A percentile compares a stretch with the other conserved stretches of the same genome.
Evolutionary conservation across 441 rosid genomes (phyloP).

Genomic region (Raphanus hybrid): DNA sequence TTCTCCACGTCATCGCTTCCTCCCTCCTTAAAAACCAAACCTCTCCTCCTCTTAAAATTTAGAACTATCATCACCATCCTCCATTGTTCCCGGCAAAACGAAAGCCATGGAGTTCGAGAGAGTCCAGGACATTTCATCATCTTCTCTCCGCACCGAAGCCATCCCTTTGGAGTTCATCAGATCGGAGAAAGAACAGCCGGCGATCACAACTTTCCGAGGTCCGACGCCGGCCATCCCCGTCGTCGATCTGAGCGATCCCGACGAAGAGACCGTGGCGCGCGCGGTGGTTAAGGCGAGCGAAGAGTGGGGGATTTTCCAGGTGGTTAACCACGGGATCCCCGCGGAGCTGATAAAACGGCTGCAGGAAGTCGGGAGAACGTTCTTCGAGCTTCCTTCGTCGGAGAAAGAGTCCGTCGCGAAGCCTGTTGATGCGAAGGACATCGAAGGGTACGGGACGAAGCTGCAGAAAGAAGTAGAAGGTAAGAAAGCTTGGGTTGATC

Average conservation of each 20-base stretch:
- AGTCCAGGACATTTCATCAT: slow-evolving; percentile 55
- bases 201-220: slow-evolving; percentile 54
- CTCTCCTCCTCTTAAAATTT: background rate
- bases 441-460: slow-evolving; percentile 76
- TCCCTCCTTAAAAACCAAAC: slow-evolving; percentile 25
- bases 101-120: slow-evolving; percentile 50
- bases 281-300: slow-evolving; percentile 47
- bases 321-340: slow-evolving; percentile 66
- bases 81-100: slow-evolving; percentile 27
- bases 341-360: slow-evolving; percentile 49
- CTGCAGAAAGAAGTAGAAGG: slow-evolving; percentile 60
- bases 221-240: slow-evolving; percentile 57
- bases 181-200: slow-evolving; percentile 58
- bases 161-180: slow-evolving; percentile 61
- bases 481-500: slow-evolving; percentile 82
- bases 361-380: slow-evolving; percentile 61
- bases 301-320: slow-evolving; percentile 69
- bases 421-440: slow-evolving; percentile 42
- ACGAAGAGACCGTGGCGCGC: slow-evolving; percentile 30
- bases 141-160: slow-evolving; percentile 23
- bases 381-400: slow-evolving; percentile 66
- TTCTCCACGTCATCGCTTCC: slow-evolving; percentile 33
- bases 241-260: slow-evolving; percentile 47
- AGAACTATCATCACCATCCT: background rate
- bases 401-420: slow-evolving; percentile 70